Conservation (phyloP, 2,329 filamentous ascomycete genomes). For the Hysterium pulicare region DNA sequence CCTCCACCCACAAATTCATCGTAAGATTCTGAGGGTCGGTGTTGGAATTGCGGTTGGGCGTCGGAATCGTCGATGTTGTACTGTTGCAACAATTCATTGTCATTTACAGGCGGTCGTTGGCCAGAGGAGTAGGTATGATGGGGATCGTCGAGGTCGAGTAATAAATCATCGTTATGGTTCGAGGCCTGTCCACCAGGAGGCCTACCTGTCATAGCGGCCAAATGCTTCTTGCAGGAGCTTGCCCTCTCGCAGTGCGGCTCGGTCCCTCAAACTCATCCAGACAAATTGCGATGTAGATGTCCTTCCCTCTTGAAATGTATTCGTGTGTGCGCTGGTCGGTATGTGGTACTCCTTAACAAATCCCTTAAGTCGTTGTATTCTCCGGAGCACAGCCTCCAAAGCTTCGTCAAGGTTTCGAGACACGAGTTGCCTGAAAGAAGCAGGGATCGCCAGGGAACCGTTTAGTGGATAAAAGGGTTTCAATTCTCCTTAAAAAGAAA, state of each 20-base stretch:
- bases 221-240: slow-evolving; percentile 13
- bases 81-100: slow-evolving; percentile 73
- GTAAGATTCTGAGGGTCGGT: slow-evolving; percentile 85
- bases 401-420: slow-evolving; percentile 17
- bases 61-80: slow-evolving; percentile 69
- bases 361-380: slow-evolving; percentile 4
- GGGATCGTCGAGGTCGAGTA: slow-evolving; percentile 71
- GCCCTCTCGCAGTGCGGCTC: slow-evolving; percentile 22
- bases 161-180: slow-evolving; percentile 48
- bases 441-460: not conserved
- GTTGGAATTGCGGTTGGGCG: slow-evolving; percentile 56
- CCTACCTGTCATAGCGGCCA: slow-evolving; percentile 51
- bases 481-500: not conserved
- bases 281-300: not conserved
- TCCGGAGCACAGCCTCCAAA: slow-evolving; percentile 14
- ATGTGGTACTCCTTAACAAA: slow-evolving; percentile 5
- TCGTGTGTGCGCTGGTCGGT: slow-evolving; percentile 6
- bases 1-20: slow-evolving; percentile 85
- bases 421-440: slow-evolving; percentile 2
- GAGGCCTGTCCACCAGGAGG: slow-evolving; percentile 50
- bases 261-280: slow-evolving; percentile 23
- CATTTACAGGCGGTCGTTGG: slow-evolving; percentile 72
- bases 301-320: slow-evolving; percentile 3
- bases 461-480: not conserved
- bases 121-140: slow-evolving; percentile 71